Evolutionary conservation across 768 basidiomycete genomes (phyloP).

Genomic region (Cystobasidium tubakii): DNA sequence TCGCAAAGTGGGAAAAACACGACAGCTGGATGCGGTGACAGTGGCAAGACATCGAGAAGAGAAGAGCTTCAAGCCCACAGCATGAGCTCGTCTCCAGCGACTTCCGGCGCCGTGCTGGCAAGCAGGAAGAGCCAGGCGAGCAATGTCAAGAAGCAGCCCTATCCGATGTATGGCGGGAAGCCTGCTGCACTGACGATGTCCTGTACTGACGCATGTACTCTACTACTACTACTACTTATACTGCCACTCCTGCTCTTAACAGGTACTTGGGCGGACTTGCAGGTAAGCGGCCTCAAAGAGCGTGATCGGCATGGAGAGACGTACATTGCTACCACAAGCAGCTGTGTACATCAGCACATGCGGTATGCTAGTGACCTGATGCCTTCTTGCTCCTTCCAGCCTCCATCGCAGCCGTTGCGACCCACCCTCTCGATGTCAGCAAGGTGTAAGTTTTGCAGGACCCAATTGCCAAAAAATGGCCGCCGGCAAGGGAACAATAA

Average conservation of each 20-base stretch:
- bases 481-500: no score
- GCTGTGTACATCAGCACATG: no score
- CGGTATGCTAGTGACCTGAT: no score
- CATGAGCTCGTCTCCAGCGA: conserved; percentile 14
- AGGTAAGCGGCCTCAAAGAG: conserved; percentile 13
- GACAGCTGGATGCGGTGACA: not conserved
- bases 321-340: no score
- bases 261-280: conserved; percentile 31
- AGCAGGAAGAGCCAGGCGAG: not conserved
- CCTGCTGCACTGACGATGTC: not conserved
- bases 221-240: no score
- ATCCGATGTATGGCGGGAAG: conserved; percentile 17
- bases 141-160: conserved; percentile 17
- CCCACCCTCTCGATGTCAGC: conserved; percentile 11
- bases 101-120: not conserved
- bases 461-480: no score
- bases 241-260: not conserved
- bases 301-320: not conserved
- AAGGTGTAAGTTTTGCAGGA: not conserved
- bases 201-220: not conserved
- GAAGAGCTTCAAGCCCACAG: not conserved
- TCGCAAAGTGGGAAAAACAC: no score
- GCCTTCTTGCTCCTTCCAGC: not conserved
- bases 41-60: not conserved
- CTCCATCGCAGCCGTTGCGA: conserved; percentile 3